Evolutionary conservation across 345 rosid genomes (phyloP).

Genomic region (Bruguiera parviflora): DNA sequence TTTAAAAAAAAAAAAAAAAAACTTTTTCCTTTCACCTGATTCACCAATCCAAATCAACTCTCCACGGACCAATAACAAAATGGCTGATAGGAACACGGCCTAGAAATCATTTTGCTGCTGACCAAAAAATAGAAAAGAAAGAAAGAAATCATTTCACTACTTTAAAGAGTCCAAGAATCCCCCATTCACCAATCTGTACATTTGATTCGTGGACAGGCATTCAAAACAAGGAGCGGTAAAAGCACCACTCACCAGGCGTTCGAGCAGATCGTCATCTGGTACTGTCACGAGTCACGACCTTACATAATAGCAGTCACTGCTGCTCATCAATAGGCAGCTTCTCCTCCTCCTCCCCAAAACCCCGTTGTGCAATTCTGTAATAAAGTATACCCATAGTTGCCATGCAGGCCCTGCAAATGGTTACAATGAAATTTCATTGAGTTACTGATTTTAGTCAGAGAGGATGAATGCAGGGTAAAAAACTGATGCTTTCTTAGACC

Average conservation of each 20-base stretch:
- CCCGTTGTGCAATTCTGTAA: conserved; percentile 85
- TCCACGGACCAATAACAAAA: background rate
- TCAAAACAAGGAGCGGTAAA: conserved; percentile 8
- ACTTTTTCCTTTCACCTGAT: conserved; percentile 2
- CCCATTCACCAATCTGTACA: conserved; percentile 3
- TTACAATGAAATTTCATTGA: background rate
- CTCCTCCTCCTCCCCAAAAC: conserved; percentile 63
- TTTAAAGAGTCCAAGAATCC: too few species aligned
- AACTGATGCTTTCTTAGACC: too few species aligned
- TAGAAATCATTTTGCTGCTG: background rate
- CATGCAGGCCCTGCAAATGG: conserved; percentile 86
- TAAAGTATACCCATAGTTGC: conserved; percentile 97
- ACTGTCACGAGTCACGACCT: conserved; percentile 2
- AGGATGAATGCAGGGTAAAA: too few species aligned
- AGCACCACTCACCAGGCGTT: conserved; percentile 2
- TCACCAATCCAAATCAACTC: conserved; percentile 8
- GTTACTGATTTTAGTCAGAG: background rate
- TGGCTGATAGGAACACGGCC: background rate
- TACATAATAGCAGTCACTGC: conserved; percentile 17
- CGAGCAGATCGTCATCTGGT: background rate
- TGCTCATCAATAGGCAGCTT: conserved; percentile 53
- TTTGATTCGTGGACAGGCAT: background rate
- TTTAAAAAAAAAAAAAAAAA: background rate
- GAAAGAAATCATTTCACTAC: background rate
- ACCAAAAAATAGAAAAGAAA: too few species aligned